These are phyloP conservation scores for Zea luxurians DNA, from an alignment of 176 grass and related monocot species.

Conservation along the genomic window DNA sequence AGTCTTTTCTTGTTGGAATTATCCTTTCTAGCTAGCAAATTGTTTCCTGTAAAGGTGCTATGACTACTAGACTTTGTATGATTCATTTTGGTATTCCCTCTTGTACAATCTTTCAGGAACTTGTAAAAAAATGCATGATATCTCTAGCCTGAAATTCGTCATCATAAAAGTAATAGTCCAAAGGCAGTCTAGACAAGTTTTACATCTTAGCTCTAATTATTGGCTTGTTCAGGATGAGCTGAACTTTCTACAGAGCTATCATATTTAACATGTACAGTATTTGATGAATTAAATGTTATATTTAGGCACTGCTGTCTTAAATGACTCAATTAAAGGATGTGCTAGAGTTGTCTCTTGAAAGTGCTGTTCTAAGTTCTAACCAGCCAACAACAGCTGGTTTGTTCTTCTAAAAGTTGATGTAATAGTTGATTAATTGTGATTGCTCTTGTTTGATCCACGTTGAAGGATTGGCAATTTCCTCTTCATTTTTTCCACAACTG, in stretches of 20 bases:
- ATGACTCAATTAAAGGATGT: not conserved
- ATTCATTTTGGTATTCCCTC: not conserved
- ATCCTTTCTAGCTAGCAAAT: not conserved
- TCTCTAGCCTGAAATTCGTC: not conserved
- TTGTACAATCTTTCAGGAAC: not conserved
- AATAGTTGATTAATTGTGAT: constrained; percentile 20
- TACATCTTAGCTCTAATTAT: not conserved
- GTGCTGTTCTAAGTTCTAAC: not conserved
- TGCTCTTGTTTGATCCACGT: not conserved
- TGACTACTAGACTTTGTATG: not conserved
- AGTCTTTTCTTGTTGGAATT: not conserved
- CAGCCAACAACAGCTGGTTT: not conserved
- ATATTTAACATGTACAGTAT: not conserved
- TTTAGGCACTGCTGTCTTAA: not conserved
- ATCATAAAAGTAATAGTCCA: not conserved
- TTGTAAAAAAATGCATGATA: not conserved
- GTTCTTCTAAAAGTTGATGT: constrained; percentile 6
- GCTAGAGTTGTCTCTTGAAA: constrained; percentile 17
- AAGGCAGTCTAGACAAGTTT: not conserved
- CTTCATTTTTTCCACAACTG: not conserved
- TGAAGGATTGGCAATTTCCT: not conserved
- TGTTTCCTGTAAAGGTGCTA: not conserved
- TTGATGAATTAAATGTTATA: not conserved
- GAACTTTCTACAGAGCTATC: not conserved
- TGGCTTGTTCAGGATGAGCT: not conserved